Percentiles rank a stretch among this genome's conserved stretches.
These are phyloP conservation scores for Zangia roseola DNA, from an alignment of 768 basidiomycete species.

Conservation along the genomic window DNA sequence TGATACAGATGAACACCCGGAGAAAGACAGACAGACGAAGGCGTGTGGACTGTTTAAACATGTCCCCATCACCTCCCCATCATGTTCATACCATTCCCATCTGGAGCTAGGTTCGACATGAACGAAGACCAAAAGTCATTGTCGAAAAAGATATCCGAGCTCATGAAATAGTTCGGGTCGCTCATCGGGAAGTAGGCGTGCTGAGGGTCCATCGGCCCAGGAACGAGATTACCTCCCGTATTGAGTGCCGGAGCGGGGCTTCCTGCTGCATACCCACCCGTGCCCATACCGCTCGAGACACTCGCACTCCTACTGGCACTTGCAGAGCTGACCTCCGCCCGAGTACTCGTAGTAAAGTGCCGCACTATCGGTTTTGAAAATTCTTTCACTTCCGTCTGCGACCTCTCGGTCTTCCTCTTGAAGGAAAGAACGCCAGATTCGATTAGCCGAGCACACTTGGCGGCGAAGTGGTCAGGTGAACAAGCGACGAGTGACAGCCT, in stretches of 20 bases:
- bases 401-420: constrained; percentile 27
- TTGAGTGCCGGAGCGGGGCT: constrained; percentile 1
- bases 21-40: background rate
- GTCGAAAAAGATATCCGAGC: constrained; percentile 42
- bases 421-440: constrained; percentile 32
- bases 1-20: background rate
- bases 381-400: constrained; percentile 19
- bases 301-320: constrained; percentile 15
- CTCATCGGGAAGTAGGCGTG: constrained; percentile 22
- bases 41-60: background rate
- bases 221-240: background rate
- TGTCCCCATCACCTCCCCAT: constrained; percentile 6
- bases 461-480: constrained; percentile 40
- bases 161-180: constrained; percentile 33
- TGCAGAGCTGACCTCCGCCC: constrained; percentile 17
- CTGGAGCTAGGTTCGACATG: constrained; percentile 32
- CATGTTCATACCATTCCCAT: constrained; percentile 16
- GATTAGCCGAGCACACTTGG: constrained; percentile 43
- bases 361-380: constrained; percentile 16
- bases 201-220: constrained; percentile 16
- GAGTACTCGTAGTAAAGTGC: constrained; percentile 21
- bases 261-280: constrained; percentile 11
- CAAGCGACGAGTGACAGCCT: constrained; percentile 34
- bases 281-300: constrained; percentile 15
- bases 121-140: constrained; percentile 45